These are phyloP conservation scores for Irpex lacteus DNA, from an alignment of 1,284 basidiomycete species.

Conservation along the genomic window DNA sequence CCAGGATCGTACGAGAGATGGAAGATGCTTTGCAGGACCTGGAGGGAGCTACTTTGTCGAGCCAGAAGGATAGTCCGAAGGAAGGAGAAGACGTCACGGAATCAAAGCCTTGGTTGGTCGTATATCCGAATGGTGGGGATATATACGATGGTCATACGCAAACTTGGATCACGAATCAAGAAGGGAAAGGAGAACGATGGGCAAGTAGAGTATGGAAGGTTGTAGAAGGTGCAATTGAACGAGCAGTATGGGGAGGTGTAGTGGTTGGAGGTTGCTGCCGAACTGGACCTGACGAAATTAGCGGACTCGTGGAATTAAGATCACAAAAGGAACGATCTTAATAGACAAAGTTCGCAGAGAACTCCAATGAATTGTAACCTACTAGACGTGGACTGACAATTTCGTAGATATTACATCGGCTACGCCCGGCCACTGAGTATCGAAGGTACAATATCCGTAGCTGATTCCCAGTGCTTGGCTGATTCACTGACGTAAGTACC, in stretches of 20 bases:
- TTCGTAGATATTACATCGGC: no score
- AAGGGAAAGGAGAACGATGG: constrained; percentile 31
- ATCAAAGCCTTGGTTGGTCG: constrained; percentile 50
- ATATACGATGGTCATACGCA: constrained; percentile 48
- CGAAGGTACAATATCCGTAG: no score
- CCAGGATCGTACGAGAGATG: constrained; percentile 35
- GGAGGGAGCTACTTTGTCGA: neutral
- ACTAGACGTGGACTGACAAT: no score
- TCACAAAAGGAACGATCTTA: neutral
- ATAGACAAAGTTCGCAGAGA: neutral
- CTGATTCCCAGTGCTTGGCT: no score
- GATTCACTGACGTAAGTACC: no score
- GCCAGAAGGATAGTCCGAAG: neutral
- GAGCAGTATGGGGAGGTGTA: constrained; percentile 47
- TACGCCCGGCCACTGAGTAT: no score
- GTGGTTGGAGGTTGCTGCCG: constrained; percentile 80
- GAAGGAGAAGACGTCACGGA: neutral
- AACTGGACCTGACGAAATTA: constrained; percentile 68
- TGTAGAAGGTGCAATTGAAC: constrained; percentile 19
- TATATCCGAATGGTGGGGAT: constrained; percentile 75
- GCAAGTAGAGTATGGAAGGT: constrained; percentile 36
- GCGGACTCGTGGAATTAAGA: constrained; percentile 13
- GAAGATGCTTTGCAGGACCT: constrained; percentile 16
- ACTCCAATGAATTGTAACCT: neutral
- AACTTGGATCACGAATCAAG: constrained; percentile 39